Evolutionary conservation across 148 eudicot genomes (phyloP).

Genomic region (Gaultheria prostrata): DNA sequence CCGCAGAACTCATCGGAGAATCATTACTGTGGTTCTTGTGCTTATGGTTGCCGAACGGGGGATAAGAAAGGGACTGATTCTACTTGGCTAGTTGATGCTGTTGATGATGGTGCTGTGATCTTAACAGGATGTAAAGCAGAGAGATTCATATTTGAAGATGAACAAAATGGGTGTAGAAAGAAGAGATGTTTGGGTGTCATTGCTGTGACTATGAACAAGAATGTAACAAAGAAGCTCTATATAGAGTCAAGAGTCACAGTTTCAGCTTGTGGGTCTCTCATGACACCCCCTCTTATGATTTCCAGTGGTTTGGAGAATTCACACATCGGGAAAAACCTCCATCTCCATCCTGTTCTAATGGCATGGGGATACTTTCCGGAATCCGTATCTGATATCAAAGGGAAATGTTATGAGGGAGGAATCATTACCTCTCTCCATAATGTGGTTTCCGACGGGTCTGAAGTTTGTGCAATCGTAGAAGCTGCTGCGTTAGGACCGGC

Average conservation of each 20-base stretch:
- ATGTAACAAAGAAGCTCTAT: constrained; percentile 48
- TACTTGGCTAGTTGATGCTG: constrained; percentile 85
- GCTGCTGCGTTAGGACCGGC: constrained; percentile 56
- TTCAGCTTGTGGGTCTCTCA: constrained; percentile 72
- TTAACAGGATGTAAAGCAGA: constrained; percentile 70
- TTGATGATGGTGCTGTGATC: constrained; percentile 54
- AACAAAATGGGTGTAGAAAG: constrained; percentile 26
- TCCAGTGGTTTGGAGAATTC: constrained; percentile 65
- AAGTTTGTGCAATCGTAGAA: constrained; percentile 55
- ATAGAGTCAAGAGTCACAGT: constrained; percentile 64
- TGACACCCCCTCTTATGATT: constrained; percentile 70
- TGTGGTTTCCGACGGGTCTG: constrained; percentile 48
- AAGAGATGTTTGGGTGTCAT: constrained; percentile 61
- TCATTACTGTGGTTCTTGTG: constrained; percentile 85
- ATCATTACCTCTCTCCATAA: constrained; percentile 77
- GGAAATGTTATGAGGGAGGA: constrained; percentile 70
- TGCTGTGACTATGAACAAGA: constrained; percentile 33
- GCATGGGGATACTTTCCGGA: constrained; percentile 92
- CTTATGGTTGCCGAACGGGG: constrained; percentile 72
- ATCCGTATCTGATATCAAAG: constrained; percentile 29
- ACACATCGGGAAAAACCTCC: constrained; percentile 74
- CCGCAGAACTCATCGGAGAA: constrained; percentile 55
- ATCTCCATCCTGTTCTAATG: constrained; percentile 61
- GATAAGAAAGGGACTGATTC: constrained; percentile 80
- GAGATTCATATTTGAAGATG: constrained; percentile 33